Base-by-base conservation (phyloP, 2,329 filamentous ascomycete species). In the Aureobasidium melanogenum region DNA sequence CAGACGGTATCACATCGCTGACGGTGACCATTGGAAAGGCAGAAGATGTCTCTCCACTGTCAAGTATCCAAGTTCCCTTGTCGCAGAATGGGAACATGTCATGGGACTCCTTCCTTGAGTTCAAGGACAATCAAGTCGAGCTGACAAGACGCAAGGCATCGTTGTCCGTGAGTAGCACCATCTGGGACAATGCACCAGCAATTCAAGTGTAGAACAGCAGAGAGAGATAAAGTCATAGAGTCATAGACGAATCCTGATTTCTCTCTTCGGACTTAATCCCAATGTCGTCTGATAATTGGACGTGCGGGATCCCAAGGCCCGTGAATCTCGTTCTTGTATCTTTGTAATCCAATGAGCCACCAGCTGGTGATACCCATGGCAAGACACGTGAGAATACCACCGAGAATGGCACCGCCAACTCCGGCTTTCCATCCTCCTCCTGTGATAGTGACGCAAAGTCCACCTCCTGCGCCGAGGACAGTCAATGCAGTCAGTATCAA, bases 251-350 rank as follows among this genome's bases (percentile, higher is more conserved):
- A 36, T 38, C 5, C n/a, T n/a, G n/a, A n/a, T 36, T 32, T 17
- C n/a, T 34, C 28, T 10, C n/a, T 8, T 32, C n/a, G 10, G 19
- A 9, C 36, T 75, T 68, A 76, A 70, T 78, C 78, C 77, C 77
- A 80, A 44, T 85, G 79, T 68, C 87, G 86, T 70, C 91, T 85
- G 65, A 94, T 92, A 61, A 94, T 84, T 10, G 94, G 94, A 71
- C 92, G 82, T 7, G 94, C 94, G 22, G 93, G 92, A 76, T 99
- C 94, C 94, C 94, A 99, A 1, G 94, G 94, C 46, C 94, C 94
- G 70, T 92, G 90, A 67, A 99, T 97, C 76, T 97, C 94, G 73
- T 97, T 97, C 80, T 99, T 99, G 76, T 97, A 99, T 77, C 96
- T 93, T 76, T 99, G 94, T 73, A 99, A 75, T 9, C 91, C 89